phyloP scores from a whole-genome alignment of 2,329 filamentous ascomycete species.

The Cercospora canescens region DNA sequence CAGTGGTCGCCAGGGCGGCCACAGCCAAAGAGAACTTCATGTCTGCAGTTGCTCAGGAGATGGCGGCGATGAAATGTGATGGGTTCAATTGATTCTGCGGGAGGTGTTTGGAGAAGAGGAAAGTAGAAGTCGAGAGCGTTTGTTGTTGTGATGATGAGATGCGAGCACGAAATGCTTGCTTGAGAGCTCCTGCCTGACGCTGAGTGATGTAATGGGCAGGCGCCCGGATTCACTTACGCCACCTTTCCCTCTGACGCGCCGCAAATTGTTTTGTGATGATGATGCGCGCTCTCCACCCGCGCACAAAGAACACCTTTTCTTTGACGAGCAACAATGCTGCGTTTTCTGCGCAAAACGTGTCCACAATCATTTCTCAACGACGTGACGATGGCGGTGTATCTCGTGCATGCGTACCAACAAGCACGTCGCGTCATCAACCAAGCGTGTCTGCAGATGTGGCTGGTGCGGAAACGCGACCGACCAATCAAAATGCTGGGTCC shows the following conservation, averaged over 20 bases:
- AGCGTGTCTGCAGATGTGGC: not conserved
- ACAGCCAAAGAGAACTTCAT: constrained; percentile 82
- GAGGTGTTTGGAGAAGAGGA: not conserved
- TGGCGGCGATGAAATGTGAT: not conserved
- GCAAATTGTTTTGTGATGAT: not conserved
- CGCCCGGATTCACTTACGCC: not conserved
- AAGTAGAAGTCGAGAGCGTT: not conserved
- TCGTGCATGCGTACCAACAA: not conserved
- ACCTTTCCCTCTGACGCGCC: too few species aligned
- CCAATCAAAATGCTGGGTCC: not conserved
- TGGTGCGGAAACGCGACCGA: not conserved
- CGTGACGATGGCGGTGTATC: not conserved
- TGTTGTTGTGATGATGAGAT: not conserved
- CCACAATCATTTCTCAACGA: not conserved
- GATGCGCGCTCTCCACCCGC: not conserved
- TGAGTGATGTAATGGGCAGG: constrained; percentile 1
- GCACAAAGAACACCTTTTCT: not conserved
- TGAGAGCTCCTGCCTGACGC: not conserved
- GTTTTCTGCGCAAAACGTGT: not conserved
- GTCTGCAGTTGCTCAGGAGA: constrained; percentile 31
- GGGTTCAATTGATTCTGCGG: not conserved
- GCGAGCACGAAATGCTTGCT: not conserved
- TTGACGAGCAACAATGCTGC: not conserved
- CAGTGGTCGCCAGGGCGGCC: constrained; percentile 69
- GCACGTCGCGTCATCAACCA: not conserved